A percentile compares a stretch with the other conserved stretches of the same genome.
Evolutionary conservation across 495 filamentous ascomycete species (phyloP).

Genomic region (Penicillium angulare): DNA sequence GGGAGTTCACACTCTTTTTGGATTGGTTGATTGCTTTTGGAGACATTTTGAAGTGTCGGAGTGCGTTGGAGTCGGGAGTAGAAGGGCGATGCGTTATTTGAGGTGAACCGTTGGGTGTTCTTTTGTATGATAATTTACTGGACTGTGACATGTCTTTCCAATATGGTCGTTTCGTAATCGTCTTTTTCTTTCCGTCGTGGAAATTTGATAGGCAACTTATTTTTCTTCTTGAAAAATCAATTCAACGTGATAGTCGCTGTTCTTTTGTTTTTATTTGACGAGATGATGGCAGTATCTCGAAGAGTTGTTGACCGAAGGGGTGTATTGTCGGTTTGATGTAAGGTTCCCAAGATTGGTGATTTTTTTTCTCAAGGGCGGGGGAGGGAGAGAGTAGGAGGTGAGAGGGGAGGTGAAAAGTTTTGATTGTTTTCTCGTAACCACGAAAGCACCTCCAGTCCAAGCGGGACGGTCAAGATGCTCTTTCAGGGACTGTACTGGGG

Average conservation of each 20-base stretch:
- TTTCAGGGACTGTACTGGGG: conserved; percentile 40
- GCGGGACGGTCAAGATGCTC: conserved; percentile 39
- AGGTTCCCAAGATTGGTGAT: not conserved
- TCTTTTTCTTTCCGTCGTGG: too few relatives aligned
- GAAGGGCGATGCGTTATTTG: conserved; percentile 25
- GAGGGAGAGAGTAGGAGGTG: not conserved
- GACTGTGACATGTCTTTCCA: conserved; percentile 37
- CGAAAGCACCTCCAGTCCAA: conserved; percentile 43
- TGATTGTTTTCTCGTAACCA: conserved; percentile 21
- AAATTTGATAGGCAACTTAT: too few relatives aligned
- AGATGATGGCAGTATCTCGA: not conserved
- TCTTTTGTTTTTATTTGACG: not conserved
- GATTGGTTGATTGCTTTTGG: conserved; percentile 20
- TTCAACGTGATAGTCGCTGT: too few relatives aligned
- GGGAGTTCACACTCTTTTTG: conserved; percentile 27
- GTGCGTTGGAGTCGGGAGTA: conserved; percentile 20
- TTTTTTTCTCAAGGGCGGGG: conserved; percentile 7
- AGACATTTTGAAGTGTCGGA: conserved; percentile 17
- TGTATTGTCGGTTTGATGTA: not conserved
- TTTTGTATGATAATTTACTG: conserved; percentile 29
- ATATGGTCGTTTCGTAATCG: too few relatives aligned
- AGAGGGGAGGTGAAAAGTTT: conserved; percentile 9
- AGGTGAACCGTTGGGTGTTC: conserved; percentile 26
- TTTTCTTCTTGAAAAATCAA: too few relatives aligned
- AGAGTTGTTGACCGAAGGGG: too few relatives aligned